Base-by-base conservation (phyloP, 352 stramenopile genomes). In the Globisporangium splendens region DNA sequence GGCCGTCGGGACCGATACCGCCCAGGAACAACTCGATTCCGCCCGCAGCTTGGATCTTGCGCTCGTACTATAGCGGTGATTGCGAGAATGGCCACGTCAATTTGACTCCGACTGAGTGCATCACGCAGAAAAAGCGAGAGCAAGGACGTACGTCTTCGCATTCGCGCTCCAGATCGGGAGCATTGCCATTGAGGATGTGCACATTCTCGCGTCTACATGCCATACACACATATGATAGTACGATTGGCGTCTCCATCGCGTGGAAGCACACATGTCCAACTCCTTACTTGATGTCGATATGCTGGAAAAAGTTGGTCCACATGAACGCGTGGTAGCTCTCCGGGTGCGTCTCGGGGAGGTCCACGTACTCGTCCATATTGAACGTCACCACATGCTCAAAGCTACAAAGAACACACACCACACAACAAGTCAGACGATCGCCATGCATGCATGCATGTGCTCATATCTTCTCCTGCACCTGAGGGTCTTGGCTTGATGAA, bases 341-440 rank as follows among this genome's bases (percentile, higher is more conserved):
- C 15, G 82, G 82, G 57, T 96, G 88, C 28, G 83, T 78, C 61
- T 86, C 69, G 2, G 86, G 68, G 24, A 96, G 57, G 43, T 67
- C 70, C 43, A 94, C 85, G 66, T 96, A 96, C 70, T 96, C 88
- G 68, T 96, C 88, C 87, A 96, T 96, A 63, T 96, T 96, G 68
- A 96, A 96, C 20, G 88, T 96, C 56, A 96, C 80, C 12, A 96
- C 86, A 57, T 96, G 70, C 62, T 91, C 64, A 56, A 96, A 96
- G 66, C 77, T 89, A 22, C 44, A 43, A 18, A 10, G 42, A 35
- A 35, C 5, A 35, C 28, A 8, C 28, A 35, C 5, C 28, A 8
- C 28, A 11, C 28, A 35, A 10, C 28, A 10, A 4, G 5, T 35
- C 3, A 35, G 28, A 35, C 7, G 28, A 35, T 35, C 28, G 7